Base-by-base conservation (phyloP, 1,284 basidiomycete species). In the Moniliella sp. region DNA sequence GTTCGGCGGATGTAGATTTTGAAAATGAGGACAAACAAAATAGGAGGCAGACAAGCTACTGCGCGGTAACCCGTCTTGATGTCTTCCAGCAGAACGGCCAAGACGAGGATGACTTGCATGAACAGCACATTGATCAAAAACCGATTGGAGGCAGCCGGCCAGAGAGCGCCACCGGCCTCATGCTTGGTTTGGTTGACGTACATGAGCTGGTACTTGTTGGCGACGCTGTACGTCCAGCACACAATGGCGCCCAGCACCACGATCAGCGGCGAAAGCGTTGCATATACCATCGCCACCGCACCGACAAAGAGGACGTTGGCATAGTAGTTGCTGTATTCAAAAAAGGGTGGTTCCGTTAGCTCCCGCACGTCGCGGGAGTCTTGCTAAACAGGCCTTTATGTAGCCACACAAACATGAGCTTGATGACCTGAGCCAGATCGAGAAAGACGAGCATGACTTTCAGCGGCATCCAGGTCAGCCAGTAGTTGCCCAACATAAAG, bases 341-440 rank as follows among this genome's bases (percentile, higher is more conserved):
- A 94, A 25, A 76, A 74, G 3, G 80, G 80, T 11, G 88, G 88
- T 57, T 86, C 78, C 4, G 88, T 93, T 75, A 80, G 86, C 50
- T 93, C 84, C 33, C 83, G 71, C 37, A 94, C 82, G 52, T 93
- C 84, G 46, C 91, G 73, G 28, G 88, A 0, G 91, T 97, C 36
- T 86, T 75, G n/a, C 84, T 82, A 52, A 93, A 80, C 29, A 83
- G 62, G 21, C 39, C 41, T 34, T 69, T 83, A 62, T 79, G 78
- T 63, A 93, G 66, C 19, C 75, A 84, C 13, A 84, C 72, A 66
- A 78, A 73, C 9, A 84, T 53, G 18, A 99, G 68, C 55, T 91
- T 88, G 63, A 93, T 63, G 34, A 94, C 73, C 62, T 99, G 91
- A 4, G 88, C 86, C 27, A 99, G 67, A 59, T 99, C 91, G 53